Evolutionary conservation across 176 grass and related monocot species (phyloP), one percentile per base, ranked within the genome.

Genomic region (Ensete glaucum): DNA sequence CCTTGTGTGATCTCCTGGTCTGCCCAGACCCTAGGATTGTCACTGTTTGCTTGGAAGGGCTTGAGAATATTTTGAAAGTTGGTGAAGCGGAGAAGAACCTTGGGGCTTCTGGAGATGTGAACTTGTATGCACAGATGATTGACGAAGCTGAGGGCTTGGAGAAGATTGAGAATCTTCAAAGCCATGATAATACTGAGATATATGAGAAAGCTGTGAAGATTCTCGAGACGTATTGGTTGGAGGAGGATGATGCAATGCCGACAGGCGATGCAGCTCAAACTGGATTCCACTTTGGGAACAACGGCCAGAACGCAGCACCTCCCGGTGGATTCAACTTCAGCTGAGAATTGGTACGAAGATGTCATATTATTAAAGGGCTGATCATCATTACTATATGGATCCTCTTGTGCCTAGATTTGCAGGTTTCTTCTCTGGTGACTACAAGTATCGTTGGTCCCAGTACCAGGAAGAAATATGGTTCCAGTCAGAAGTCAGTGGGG

Each of bases 151-250:
- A 96, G 85, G 93, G 93, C 4, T 64, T 96, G 70, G 93, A 96
- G 51, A 96, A 96, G 87, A 96, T 96, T 77, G 93, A 96, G 87
- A 92, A 92, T 76, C 83, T 96, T 59, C 89, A 96, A 76, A 92
- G 89, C 83, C 93, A 96, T 50, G 89, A 96, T 71, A 96, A 92
- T 74, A 87, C 87, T 2, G 89, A 92, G 78, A 96, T 96, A 77
- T 96, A 96, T 34, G 89, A 96, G 75, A 96, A 91, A 87, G 92
- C 92, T 1, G 89, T 96, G 73, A 96, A 96, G 76, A 92, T 96
- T 83, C 86, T 96, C 0, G 92, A 92, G 73, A 80, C 89, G 8
- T 92, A 88, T 78, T 96, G 92, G 92, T 56, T 96, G 66, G 93
- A 96, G 79, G 93, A 96, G 78, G 89, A 96, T 9, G 84, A 87